A percentile compares a stretch with the other conserved stretches of the same genome.
These are phyloP conservation scores for Quercus parvula DNA, from an alignment of 306 rosid genomes.

Conservation along the genomic window DNA sequence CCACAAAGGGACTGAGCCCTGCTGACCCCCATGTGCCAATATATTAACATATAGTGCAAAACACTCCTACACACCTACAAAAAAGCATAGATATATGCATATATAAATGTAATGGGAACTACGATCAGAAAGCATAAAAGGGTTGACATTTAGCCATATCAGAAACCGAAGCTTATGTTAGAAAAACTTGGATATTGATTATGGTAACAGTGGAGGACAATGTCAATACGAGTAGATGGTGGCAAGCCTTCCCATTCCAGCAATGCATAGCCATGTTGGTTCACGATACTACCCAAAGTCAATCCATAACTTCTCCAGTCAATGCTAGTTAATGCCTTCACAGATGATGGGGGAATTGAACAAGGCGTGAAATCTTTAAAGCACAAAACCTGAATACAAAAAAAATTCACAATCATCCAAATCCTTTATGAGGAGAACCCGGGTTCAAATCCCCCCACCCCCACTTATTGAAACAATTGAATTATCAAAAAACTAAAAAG, in stretches of 20 bases:
- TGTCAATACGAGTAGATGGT: slow-evolving; percentile 51
- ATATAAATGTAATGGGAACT: neutral
- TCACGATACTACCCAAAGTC: slow-evolving; percentile 42
- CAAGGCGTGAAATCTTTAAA: slow-evolving; percentile 68
- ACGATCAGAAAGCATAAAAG: neutral
- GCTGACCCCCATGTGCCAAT: neutral
- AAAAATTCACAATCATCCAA: slow-evolving; percentile 17
- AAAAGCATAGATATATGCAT: neutral
- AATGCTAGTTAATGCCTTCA: slow-evolving; percentile 63
- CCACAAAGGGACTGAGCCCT: neutral
- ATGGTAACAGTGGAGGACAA: slow-evolving; percentile 69
- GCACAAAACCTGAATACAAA: slow-evolving; percentile 56
- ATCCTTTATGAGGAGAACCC: neutral
- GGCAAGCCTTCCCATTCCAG: slow-evolving; percentile 74
- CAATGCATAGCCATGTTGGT: slow-evolving; percentile 49
- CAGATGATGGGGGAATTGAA: slow-evolving; percentile 43
- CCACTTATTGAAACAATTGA: too few relatives aligned
- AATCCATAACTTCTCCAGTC: slow-evolving; percentile 86
- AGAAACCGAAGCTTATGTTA: neutral
- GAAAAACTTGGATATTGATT: slow-evolving; percentile 50
- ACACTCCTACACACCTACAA: neutral
- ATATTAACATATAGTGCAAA: neutral
- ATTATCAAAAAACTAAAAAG: neutral
- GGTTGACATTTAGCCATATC: neutral
- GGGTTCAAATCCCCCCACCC: too few relatives aligned